Conservation (phyloP, 371 early-diverging fungal genomes). For the Rhizomucor miehei region DNA sequence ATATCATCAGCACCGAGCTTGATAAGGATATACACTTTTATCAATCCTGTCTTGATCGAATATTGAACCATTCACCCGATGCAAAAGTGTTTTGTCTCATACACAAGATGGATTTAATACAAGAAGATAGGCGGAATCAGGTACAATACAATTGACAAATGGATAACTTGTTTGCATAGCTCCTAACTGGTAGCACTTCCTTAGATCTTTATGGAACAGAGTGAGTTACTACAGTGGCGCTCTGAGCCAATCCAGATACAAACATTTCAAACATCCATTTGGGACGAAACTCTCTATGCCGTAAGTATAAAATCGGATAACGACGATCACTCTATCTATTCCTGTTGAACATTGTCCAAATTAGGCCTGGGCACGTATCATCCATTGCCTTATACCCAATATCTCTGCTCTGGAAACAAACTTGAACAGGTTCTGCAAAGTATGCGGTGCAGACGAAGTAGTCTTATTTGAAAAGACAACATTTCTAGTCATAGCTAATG, state of each 20-base stretch:
- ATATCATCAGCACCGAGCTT: conserved; percentile 80
- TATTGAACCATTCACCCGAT: conserved; percentile 69
- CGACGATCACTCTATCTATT: not conserved
- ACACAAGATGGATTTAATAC: conserved; percentile 93
- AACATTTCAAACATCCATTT: conserved; percentile 89
- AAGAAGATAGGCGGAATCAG: conserved; percentile 57
- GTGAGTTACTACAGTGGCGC: conserved; percentile 67
- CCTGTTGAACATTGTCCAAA: too few relatives aligned
- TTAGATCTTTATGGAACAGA: conserved; percentile 70
- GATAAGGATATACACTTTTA: conserved; percentile 85
- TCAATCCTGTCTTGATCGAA: conserved; percentile 74
- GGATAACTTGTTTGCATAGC: not conserved
- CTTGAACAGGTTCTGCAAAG: conserved; percentile 71
- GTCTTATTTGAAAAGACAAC: conserved; percentile 94
- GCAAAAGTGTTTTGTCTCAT: conserved; percentile 87
- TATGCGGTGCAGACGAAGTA: conserved; percentile 92
- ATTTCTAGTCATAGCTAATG: conserved; percentile 91
- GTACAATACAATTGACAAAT: conserved; percentile 18
- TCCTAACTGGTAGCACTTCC: not conserved
- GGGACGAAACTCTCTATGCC: conserved; percentile 94
- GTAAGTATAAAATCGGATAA: conserved; percentile 28
- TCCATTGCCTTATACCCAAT: conserved; percentile 92
- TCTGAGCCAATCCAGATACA: conserved; percentile 73
- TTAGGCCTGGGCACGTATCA: conserved; percentile 95
- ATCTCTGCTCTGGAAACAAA: conserved; percentile 76